Conservation (phyloP, 495 filamentous ascomycete genomes). For the Extremus antarcticus region DNA sequence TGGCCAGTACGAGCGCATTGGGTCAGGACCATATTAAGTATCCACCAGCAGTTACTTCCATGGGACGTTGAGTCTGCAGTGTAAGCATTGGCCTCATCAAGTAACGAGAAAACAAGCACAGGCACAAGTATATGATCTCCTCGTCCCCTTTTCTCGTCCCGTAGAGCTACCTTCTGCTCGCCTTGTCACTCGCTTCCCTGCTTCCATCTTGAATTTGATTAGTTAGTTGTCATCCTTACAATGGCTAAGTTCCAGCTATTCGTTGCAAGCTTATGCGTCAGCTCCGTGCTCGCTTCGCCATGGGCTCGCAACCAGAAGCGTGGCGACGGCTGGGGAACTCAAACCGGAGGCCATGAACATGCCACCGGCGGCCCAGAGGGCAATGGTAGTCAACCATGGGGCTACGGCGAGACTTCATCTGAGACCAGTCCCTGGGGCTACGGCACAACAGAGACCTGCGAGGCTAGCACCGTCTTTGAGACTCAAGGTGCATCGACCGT, state of each 20-base stretch:
- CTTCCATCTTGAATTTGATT: neutral
- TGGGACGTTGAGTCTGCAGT: neutral
- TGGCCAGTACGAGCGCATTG: neutral
- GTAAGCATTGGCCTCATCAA: neutral
- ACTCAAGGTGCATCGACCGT: neutral
- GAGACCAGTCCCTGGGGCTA: neutral
- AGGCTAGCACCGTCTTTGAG: neutral
- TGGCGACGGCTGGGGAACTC: neutral
- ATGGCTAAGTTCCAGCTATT: neutral
- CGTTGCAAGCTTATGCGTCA: neutral
- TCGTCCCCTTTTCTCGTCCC: neutral
- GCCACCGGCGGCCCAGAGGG: neutral
- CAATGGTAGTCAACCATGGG: neutral
- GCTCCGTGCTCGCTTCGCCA: neutral
- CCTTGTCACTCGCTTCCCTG: neutral
- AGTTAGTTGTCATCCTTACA: neutral
- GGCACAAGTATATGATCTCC: neutral
- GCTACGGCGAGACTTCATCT: neutral
- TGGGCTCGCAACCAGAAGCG: neutral
- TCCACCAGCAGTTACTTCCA: neutral
- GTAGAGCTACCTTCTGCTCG: neutral
- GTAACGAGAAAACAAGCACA: neutral
- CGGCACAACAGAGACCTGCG: neutral
- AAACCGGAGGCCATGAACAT: neutral
- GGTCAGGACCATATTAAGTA: neutral